Conservation (phyloP, 768 basidiomycete species). For the Lactarius pseudohatsudake region DNA sequence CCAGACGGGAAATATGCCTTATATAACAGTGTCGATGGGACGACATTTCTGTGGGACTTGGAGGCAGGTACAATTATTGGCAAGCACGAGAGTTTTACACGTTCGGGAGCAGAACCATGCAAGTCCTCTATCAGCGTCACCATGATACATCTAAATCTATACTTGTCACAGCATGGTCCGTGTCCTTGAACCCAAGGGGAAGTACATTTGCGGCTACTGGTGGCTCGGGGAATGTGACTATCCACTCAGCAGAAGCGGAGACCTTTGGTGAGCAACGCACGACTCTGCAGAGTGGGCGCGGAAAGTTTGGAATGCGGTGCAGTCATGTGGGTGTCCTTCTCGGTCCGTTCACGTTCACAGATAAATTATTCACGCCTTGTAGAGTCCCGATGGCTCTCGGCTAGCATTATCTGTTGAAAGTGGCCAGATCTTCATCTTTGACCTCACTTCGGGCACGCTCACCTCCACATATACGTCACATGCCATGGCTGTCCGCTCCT, state of each 20-base stretch:
- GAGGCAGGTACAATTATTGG: conserved; percentile 58
- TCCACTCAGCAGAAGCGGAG: conserved; percentile 67
- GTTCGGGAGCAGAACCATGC: conserved; percentile 69
- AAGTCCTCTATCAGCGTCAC: conserved; percentile 34
- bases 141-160: not conserved
- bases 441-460: conserved; percentile 66
- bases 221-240: conserved; percentile 64
- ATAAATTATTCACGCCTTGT: conserved; percentile 20
- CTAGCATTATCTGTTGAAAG: conserved; percentile 81
- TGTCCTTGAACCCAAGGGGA: conserved; percentile 75
- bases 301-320: conserved; percentile 77
- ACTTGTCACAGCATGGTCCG: conserved; percentile 65
- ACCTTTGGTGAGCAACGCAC: conserved; percentile 66
- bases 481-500: conserved; percentile 83
- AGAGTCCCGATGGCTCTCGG: conserved; percentile 88
- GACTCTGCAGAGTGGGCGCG: conserved; percentile 62
- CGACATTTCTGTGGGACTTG: conserved; percentile 74
- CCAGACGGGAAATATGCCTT: conserved; percentile 64
- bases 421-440: conserved; percentile 88
- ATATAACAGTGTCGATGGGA: conserved; percentile 83
- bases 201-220: conserved; percentile 75
- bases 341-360: conserved; percentile 1
- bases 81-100: conserved; percentile 70
- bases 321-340: conserved; percentile 52
- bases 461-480: conserved; percentile 79